A percentile compares a stretch with the other conserved stretches of the same genome.
phyloP scores from a whole-genome alignment of 2,329 filamentous ascomycete species.

The Thelonectria blattea region DNA sequence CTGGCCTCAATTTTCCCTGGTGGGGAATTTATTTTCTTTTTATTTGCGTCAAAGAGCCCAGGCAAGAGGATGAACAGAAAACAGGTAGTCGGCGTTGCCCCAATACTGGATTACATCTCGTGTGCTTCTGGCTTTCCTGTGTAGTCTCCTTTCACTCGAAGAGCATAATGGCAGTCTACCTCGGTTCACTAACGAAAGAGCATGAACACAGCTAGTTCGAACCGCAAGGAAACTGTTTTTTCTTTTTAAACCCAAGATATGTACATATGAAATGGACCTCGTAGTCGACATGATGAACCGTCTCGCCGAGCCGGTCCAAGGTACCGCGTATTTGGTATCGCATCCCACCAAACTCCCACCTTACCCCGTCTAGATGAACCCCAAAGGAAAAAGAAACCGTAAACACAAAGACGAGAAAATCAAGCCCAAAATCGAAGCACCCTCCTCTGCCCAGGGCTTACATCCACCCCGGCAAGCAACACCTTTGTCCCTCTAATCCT shows the following conservation, averaged over 20 bases:
- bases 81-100: not conserved
- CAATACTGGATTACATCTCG: not conserved
- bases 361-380: slow-evolving; percentile 29
- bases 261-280: slow-evolving; percentile 21
- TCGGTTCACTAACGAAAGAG: not conserved
- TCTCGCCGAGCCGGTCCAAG: slow-evolving; percentile 20
- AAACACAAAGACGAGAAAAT: slow-evolving; percentile 1
- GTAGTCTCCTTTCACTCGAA: no score
- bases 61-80: not conserved
- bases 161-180: no score
- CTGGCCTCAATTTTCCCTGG: not conserved
- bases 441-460: not conserved
- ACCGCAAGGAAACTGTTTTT: not conserved
- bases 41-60: not conserved
- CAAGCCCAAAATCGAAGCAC: slow-evolving; percentile 13
- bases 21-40: not conserved
- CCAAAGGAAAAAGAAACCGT: slow-evolving; percentile 18
- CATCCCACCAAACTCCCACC: slow-evolving; percentile 33
- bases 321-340: slow-evolving; percentile 23
- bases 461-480: slow-evolving; percentile 3
- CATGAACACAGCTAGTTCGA: not conserved
- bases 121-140: no score
- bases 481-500: slow-evolving; percentile 60
- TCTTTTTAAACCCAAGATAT: not conserved
- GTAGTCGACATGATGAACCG: slow-evolving; percentile 17